Percentiles rank a stretch among this genome's conserved stretches.
Conservation (phyloP, 1,139 yeast species). For the Diutina rugosa region DNA sequence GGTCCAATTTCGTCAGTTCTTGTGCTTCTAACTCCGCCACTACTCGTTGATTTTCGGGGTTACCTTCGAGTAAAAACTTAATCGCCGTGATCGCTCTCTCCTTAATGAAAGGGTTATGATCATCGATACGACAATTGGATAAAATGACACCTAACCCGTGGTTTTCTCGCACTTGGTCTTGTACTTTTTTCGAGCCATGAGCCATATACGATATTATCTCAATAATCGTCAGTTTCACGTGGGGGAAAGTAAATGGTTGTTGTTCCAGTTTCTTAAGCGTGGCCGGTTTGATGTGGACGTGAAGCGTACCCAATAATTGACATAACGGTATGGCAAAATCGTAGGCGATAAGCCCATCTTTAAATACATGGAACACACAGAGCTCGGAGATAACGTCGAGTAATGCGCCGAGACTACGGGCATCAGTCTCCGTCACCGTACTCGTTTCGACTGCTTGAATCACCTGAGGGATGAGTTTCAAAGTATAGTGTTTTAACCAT, state of each 20-base stretch:
- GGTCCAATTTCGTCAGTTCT: neutral
- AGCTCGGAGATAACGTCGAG: slow-evolving; percentile 43
- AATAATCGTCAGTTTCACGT: slow-evolving; percentile 44
- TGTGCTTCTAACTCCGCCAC: slow-evolving; percentile 40
- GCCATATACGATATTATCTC: slow-evolving; percentile 48
- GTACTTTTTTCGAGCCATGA: slow-evolving; percentile 39
- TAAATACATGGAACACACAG: slow-evolving; percentile 19
- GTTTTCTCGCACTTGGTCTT: slow-evolving; percentile 50
- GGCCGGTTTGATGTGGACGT: neutral
- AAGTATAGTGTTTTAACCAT: neutral
- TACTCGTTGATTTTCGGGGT: slow-evolving; percentile 57
- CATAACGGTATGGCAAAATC: neutral
- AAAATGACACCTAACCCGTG: slow-evolving; percentile 64
- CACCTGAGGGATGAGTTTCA: neutral
- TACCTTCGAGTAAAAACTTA: slow-evolving; percentile 50
- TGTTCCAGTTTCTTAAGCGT: neutral
- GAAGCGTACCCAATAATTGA: neutral
- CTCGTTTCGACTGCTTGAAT: neutral
- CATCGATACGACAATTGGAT: slow-evolving; percentile 77
- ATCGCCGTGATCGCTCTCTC: slow-evolving; percentile 77
- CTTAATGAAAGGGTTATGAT: slow-evolving; percentile 76
- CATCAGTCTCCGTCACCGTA: neutral
- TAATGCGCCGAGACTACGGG: slow-evolving; percentile 2
- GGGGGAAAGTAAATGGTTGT: slow-evolving; percentile 28
- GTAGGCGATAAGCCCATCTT: neutral